Evolutionary conservation across 1,284 basidiomycete genomes (phyloP), one percentile per base, ranked within the genome.

Genomic region (Flammula alnicola): DNA sequence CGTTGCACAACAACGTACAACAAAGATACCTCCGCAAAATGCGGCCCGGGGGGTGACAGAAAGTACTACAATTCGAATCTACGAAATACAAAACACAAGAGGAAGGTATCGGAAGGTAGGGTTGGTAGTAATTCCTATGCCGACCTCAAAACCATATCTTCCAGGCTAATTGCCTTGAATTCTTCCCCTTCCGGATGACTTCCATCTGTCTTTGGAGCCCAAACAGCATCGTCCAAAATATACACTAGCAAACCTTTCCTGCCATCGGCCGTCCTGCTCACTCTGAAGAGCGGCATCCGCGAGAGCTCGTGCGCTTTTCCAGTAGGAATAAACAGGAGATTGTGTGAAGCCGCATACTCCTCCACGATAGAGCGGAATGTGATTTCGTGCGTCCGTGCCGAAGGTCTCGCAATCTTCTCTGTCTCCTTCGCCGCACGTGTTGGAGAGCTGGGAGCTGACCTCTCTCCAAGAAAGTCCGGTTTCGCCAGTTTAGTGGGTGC

Each of bases 331-430:
- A 99, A 89, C 46, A 99, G 69, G 56, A 99, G 71, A 69, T 99
- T 95, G 65, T 91, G 84, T 17, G 82, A 71, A 1, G 91, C 84
- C 2, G 90, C 88, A 59, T 78, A 86, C 25, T 98, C 95, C 65
- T 98, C 94, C 36, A 95, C 92, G 46, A 99, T 87, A 5, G 84
- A 79, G 3, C 88, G 81, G 83, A 99, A 98, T 0, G 93, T 95
- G 58, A 96, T 90, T 75, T 81, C 88, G 56, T 82, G 80, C n/a
- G 77, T 72, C 30, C 84, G 77, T 5, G 78, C 68, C 0, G 83
- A 68, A 4, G 73, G 63, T 35, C 73, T 74, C 9, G 67, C 39
- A 19, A 56, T 51, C 47, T 63, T 69, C 7, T 61, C 52, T 55
- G 59, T 10, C 26, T 57, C 58, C 32, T 60, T 55, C 51, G 64